phyloP scores from a whole-genome alignment of 768 basidiomycete genomes.

The Leccinum truebloodii region DNA sequence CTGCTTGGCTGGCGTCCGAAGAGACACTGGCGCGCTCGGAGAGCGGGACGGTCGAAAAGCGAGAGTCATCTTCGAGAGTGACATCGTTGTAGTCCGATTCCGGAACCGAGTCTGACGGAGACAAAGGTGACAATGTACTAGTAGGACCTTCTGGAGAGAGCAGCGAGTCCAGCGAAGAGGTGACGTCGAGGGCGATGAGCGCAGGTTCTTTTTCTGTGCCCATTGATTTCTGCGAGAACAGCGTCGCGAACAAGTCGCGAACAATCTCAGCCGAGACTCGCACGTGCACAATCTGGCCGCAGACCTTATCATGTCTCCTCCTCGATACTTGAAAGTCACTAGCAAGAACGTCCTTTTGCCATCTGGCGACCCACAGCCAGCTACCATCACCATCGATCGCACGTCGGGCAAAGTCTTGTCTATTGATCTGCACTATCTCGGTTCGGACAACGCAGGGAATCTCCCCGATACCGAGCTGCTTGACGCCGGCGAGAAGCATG shows the following conservation, averaged over 20 bases:
- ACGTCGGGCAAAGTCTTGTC: slow-evolving; percentile 59
- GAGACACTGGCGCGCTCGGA: slow-evolving; percentile 36
- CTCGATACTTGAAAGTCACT: slow-evolving; percentile 43
- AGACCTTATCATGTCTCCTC: slow-evolving; percentile 9
- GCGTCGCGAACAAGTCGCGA: background rate
- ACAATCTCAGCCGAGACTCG: no score
- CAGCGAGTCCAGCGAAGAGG: slow-evolving; percentile 43
- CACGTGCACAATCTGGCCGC: no score
- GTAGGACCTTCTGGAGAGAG: slow-evolving; percentile 47
- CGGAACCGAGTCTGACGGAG: slow-evolving; percentile 45
- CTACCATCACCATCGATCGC: slow-evolving; percentile 63
- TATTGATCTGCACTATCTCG: slow-evolving; percentile 40
- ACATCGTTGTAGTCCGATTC: slow-evolving; percentile 69
- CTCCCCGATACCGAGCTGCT: slow-evolving; percentile 41
- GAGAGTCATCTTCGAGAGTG: slow-evolving; percentile 43
- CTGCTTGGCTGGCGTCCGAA: slow-evolving; percentile 27
- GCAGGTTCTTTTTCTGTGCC: slow-evolving; percentile 14
- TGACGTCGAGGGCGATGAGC: slow-evolving; percentile 13
- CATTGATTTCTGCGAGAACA: slow-evolving; percentile 18
- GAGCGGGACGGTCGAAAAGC: slow-evolving; percentile 54
- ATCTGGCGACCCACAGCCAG: slow-evolving; percentile 49
- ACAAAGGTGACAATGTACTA: slow-evolving; percentile 27
- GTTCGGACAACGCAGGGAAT: slow-evolving; percentile 25
- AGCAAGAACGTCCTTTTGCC: slow-evolving; percentile 62
- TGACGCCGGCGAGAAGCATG: slow-evolving; percentile 55